phyloP scores from a whole-genome alignment of 139 green algal species.

The Micractinium conductrix region DNA sequence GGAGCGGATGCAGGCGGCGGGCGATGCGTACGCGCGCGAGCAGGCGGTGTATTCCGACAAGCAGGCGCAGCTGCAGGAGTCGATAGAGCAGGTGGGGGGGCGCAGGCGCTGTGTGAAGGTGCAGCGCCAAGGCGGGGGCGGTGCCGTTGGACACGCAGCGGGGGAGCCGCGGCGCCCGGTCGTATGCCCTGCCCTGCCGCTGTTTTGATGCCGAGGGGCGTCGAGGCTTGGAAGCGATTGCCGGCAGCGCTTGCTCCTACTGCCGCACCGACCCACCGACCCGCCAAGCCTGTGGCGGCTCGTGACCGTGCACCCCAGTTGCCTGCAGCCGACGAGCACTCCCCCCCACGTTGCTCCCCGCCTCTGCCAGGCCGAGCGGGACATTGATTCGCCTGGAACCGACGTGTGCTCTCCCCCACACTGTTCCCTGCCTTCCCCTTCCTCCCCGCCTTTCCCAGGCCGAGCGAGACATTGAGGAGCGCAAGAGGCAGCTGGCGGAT shows the following conservation, averaged over 20 bases:
- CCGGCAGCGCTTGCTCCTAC: no score
- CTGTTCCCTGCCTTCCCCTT: background rate
- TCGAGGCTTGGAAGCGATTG: background rate
- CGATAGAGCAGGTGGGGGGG: slow-evolving; percentile 25
- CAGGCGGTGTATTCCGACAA: slow-evolving; percentile 33
- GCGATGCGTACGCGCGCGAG: slow-evolving; percentile 23
- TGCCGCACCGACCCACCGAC: no score
- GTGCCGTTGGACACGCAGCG: background rate
- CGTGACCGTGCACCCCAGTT: no score
- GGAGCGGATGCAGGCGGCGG: slow-evolving; percentile 25
- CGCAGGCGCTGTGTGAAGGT: background rate
- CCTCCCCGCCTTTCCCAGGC: background rate
- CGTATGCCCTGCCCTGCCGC: background rate
- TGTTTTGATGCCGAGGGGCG: background rate
- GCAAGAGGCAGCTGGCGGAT: slow-evolving; percentile 41
- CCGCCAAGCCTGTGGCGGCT: no score
- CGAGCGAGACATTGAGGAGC: slow-evolving; percentile 29
- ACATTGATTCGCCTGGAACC: slow-evolving; percentile 25
- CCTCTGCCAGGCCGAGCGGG: background rate
- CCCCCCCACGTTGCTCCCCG: background rate
- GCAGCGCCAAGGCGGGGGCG: background rate
- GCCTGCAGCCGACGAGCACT: no score
- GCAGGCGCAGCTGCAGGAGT: slow-evolving; percentile 38
- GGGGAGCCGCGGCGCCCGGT: background rate
- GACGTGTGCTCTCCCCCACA: background rate